Evolutionary conservation across 495 filamentous ascomycete species (phyloP).

Genomic region (Aspergillus saccharolyticus): DNA sequence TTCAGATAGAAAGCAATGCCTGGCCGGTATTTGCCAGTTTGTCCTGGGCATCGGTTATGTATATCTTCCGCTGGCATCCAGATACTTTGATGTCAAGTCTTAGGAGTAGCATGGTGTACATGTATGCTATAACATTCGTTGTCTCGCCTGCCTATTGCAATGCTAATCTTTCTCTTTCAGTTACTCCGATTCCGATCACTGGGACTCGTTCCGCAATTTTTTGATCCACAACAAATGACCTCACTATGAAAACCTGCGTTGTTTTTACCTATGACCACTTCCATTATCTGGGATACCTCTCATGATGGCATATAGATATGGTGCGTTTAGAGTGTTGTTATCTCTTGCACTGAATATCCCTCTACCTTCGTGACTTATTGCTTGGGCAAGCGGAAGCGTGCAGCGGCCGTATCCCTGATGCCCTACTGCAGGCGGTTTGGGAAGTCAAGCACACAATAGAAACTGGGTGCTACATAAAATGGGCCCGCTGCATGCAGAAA

Average conservation of each 20-base stretch:
- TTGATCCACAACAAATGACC: constrained; percentile 77
- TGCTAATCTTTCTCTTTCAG: constrained; percentile 33
- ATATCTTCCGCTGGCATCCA: constrained; percentile 86
- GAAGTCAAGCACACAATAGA: not conserved
- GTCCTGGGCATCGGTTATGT: constrained; percentile 93
- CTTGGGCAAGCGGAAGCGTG: not conserved
- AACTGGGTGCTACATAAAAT: not conserved
- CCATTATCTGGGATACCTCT: not conserved
- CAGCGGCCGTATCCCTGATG: not conserved
- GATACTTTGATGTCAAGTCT: constrained; percentile 84
- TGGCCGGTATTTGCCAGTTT: constrained; percentile 88
- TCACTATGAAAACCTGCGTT: not conserved
- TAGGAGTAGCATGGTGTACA: constrained; percentile 95
- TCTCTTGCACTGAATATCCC: not conserved
- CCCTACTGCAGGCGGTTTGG: not conserved
- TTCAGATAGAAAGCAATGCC: constrained; percentile 59
- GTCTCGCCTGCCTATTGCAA: not conserved
- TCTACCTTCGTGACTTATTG: not conserved
- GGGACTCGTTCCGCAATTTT: constrained; percentile 76
- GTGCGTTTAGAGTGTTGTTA: not conserved
- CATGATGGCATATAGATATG: not conserved
- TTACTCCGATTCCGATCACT: constrained; percentile 70
- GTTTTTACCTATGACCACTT: not conserved
- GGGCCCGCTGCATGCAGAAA: not conserved
- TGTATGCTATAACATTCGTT: constrained; percentile 57